Evolutionary conservation across 2,329 filamentous ascomycete genomes (phyloP).

Genomic region (Cordyceps militaris): DNA sequence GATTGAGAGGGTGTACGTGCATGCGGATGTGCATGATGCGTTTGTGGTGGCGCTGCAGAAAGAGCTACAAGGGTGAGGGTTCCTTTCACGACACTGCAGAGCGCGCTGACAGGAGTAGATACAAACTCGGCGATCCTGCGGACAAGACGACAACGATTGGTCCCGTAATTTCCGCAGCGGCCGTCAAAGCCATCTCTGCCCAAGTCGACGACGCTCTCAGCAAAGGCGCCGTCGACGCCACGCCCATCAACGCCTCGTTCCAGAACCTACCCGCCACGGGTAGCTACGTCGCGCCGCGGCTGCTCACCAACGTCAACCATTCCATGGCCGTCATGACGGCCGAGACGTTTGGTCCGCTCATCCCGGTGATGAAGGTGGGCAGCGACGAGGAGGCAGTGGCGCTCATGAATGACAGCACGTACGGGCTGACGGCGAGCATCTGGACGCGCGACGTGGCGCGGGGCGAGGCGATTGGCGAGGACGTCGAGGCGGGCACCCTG

Average conservation of each 20-base stretch:
- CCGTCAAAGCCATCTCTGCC: conserved; percentile 65
- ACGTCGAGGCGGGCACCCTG: conserved; percentile 86
- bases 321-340: conserved; percentile 84
- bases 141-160: conserved; percentile 75
- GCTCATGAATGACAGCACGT: conserved; percentile 91
- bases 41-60: conserved; percentile 75
- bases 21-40: conserved; percentile 72
- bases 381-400: conserved; percentile 72
- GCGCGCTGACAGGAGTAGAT: conserved; percentile 28
- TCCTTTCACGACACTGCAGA: not conserved
- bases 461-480: conserved; percentile 71
- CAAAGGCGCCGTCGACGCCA: conserved; percentile 77
- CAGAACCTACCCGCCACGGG: conserved; percentile 62
- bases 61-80: conserved; percentile 54
- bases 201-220: conserved; percentile 77
- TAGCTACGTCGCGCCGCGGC: conserved; percentile 81
- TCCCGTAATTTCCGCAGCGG: conserved; percentile 76
- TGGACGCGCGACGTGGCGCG: conserved; percentile 82
- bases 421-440: conserved; percentile 90
- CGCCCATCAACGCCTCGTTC: conserved; percentile 76
- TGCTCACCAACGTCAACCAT: conserved; percentile 74
- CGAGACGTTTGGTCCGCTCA: conserved; percentile 91
- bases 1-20: conserved; percentile 85
- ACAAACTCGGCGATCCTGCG: conserved; percentile 79
- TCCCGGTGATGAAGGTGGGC: conserved; percentile 84